phyloP scores from a whole-genome alignment of 2,329 filamentous ascomycete species.

The Colletotrichum limetticola region DNA sequence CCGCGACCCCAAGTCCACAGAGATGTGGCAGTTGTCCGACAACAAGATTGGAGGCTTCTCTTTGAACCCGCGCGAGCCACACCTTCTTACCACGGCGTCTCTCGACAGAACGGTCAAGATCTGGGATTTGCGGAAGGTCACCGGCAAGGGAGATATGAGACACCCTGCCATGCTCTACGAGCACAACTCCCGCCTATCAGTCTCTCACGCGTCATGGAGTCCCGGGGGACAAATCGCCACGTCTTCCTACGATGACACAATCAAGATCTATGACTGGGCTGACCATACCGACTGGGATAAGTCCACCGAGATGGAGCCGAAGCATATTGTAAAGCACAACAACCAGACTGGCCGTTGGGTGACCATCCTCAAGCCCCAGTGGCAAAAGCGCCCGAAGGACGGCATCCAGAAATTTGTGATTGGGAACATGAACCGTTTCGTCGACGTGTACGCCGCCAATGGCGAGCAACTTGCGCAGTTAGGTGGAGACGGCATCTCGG shows the following conservation, averaged over 20 bases:
- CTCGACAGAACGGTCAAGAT: constrained; percentile 90
- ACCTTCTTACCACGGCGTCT: constrained; percentile 89
- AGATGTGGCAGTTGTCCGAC: constrained; percentile 81
- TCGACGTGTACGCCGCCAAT: constrained; percentile 85
- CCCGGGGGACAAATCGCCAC: constrained; percentile 87
- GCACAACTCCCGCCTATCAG: constrained; percentile 84
- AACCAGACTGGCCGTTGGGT: constrained; percentile 97
- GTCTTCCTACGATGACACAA: constrained; percentile 91
- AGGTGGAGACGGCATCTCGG: constrained; percentile 89
- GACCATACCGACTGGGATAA: constrained; percentile 67
- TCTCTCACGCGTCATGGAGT: constrained; percentile 94
- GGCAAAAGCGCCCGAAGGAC: constrained; percentile 84
- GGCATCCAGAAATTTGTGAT: constrained; percentile 89
- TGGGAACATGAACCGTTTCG: constrained; percentile 97
- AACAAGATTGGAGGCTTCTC: constrained; percentile 98
- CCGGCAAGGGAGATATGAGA: constrained; percentile 67
- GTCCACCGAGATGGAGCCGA: constrained; percentile 73
- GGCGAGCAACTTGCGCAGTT: constrained; percentile 91
- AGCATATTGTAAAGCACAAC: constrained; percentile 81
- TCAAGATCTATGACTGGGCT: constrained; percentile 89
- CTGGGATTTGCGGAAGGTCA: constrained; percentile 90
- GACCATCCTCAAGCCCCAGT: constrained; percentile 83
- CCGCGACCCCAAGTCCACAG: constrained; percentile 66
- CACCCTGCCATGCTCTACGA: constrained; percentile 80
- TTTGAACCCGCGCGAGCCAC: constrained; percentile 80